These are phyloP conservation scores for Discostella stelligeroides DNA, from an alignment of 108 stramenopile genomes.

Conservation along the genomic window DNA sequence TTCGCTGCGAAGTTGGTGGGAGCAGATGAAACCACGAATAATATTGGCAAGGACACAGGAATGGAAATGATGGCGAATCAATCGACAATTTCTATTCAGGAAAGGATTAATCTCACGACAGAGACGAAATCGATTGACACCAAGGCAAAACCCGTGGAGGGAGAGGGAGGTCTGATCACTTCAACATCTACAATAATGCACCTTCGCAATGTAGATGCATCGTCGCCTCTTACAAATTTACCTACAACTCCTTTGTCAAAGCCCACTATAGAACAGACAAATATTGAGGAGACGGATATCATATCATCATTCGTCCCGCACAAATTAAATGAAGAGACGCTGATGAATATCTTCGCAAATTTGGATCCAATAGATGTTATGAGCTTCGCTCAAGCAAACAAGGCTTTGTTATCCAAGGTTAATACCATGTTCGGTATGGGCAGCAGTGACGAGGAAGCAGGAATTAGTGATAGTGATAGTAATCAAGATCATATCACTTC, in stretches of 20 bases:
- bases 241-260: neutral
- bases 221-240: neutral
- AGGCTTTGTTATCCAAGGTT: slow-evolving; percentile 69
- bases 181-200: neutral
- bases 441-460: slow-evolving; percentile 14
- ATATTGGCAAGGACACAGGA: neutral
- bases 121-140: neutral
- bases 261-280: neutral
- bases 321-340: slow-evolving; percentile 53
- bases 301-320: slow-evolving; percentile 8
- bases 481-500: neutral
- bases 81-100: neutral
- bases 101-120: no score
- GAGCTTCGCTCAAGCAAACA: slow-evolving; percentile 75
- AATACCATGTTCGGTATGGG: slow-evolving; percentile 76
- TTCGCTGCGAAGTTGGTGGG: neutral
- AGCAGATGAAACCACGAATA: neutral
- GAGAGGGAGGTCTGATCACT: neutral
- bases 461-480: no score
- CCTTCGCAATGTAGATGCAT: neutral
- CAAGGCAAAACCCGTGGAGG: no score
- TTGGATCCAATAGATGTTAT: slow-evolving; percentile 79
- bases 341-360: slow-evolving; percentile 75
- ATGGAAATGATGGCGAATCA: neutral
- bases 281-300: neutral